Evolutionary conservation across 2,329 filamentous ascomycete species (phyloP), one percentile per base, ranked within the genome.

Genomic region (Fusarium oxysporum): DNA sequence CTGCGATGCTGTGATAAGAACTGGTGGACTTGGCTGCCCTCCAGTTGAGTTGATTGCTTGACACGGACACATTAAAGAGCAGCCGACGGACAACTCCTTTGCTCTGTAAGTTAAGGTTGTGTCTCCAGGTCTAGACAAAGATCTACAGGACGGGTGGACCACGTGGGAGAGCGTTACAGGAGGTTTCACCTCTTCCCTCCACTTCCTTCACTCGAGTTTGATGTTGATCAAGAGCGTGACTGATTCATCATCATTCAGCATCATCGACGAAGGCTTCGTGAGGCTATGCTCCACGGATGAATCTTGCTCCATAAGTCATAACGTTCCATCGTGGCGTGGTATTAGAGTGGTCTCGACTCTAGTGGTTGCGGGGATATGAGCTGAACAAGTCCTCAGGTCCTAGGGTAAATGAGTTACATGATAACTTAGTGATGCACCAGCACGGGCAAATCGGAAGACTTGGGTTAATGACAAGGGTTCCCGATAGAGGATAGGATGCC

Each of bases 141-240:
- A 71, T 63, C 57, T 60, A 62, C 66, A 54, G 58, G 25, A 61
- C 45, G 62, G 69, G 44, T 67, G 63, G 69, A 65, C 74, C 71
- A 76, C 67, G 72, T 73, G 71, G 65, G 63, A 69, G 58, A 56
- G 51, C 62, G 71, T 65, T 54, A 53, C 51, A 65, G 58, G 53
- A 60, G 54, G 70, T 64, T 72, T 73, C 62, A 71, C 54, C 11
- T 35, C 33, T 57, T 47, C 40, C 25, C 38, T 45, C 38, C 38
- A 56, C 40, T 64, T 62, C 38, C 30, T 62, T 62, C 48, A 63
- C 38, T 38, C 14, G 47, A 51, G 70, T 65, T 58, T 65, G 67
- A 65, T 58, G 67, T 59, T 70, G 66, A 71, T 65, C 56, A 62
- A 37, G 62, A 60, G 33, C 56, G 70, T 43, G 58, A 56, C 35